These are phyloP conservation scores for Terana coerulea DNA, from an alignment of 768 basidiomycete species.

Conservation along the genomic window DNA sequence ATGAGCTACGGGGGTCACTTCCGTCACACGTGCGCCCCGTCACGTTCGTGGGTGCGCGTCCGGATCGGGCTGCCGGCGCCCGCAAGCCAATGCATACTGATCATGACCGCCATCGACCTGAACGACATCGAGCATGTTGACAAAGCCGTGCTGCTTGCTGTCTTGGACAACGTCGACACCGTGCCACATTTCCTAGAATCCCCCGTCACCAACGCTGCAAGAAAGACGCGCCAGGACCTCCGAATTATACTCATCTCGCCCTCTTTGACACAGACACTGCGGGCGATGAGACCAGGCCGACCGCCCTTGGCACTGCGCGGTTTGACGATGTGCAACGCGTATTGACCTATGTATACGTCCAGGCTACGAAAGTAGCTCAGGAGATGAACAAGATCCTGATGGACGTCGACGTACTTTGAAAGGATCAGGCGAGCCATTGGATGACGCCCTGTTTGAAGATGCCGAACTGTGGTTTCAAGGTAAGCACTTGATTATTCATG, in stretches of 20 bases:
- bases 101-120: neutral
- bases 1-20: conserved; percentile 2
- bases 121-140: conserved; percentile 6
- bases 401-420: conserved; percentile 76
- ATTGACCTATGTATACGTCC: conserved; percentile 81
- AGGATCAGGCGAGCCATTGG: conserved; percentile 44
- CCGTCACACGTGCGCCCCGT: conserved; percentile 1
- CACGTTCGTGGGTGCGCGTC: conserved; percentile 7
- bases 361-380: conserved; percentile 74
- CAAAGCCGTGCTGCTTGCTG: conserved; percentile 6
- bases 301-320: conserved; percentile 34
- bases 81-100: neutral
- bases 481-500: neutral
- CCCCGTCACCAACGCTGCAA: conserved; percentile 48
- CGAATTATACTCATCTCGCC: conserved; percentile 63
- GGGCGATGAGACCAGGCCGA: conserved; percentile 3
- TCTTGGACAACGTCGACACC: conserved; percentile 9
- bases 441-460: too few species aligned
- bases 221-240: conserved; percentile 45
- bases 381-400: conserved; percentile 65
- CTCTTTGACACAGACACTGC: conserved; percentile 39
- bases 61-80: conserved; percentile 1
- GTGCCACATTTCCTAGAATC: conserved; percentile 53
- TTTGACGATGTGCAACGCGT: conserved; percentile 75
- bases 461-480: too few species aligned